Evolutionary conservation across 441 rosid genomes (phyloP), one percentile per base, ranked within the genome.

Genomic region (Mallotus repandus): DNA sequence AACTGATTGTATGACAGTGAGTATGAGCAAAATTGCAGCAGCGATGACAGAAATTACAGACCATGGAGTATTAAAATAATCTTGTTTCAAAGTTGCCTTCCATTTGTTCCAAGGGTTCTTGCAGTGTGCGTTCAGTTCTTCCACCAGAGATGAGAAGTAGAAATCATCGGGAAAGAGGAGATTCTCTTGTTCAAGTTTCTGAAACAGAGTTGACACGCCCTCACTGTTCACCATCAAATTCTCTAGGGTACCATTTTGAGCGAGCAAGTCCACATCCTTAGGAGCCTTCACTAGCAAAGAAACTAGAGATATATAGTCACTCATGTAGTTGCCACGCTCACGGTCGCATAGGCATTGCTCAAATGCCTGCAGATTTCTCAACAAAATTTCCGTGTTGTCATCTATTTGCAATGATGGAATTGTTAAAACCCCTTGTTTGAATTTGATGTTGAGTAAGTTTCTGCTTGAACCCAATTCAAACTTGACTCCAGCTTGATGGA

Each of bases 181-280:
- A 19, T 83, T 82, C 41, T 66, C 73, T 12, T 57, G 68, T 60
- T 43, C 56, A 21, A 77, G 61, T 18, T 15, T 58, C n/a, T 73
- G 74, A n/a, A 80, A 62, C n/a, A 72, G 55, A 9, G 4, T 41
- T 0, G 74, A n/a, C 0, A 72, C 25, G 13, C 9, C 16, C 2
- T 52, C 49, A 13, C 2, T 68, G 16, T 45, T 18, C 0, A 66
- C 62, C 5, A 66, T 72, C 25, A 50, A 11, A 25, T 66, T 38
- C 7, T 53, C 59, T 10, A 55, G 5, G 3, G 73, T 70, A 13
- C 63, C 68, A 58, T 55, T 61, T 15, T 56, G n/a, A 15, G 29
- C 63, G 1, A 80, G 84, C 9, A 80, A 62, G 14, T 80, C 79
- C 7, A 80, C 82, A 35, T 80, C 84, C 7, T 18, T 46, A 5